These are phyloP conservation scores for Euphorbia celastroides DNA, from an alignment of 441 rosid species.

Conservation along the genomic window DNA sequence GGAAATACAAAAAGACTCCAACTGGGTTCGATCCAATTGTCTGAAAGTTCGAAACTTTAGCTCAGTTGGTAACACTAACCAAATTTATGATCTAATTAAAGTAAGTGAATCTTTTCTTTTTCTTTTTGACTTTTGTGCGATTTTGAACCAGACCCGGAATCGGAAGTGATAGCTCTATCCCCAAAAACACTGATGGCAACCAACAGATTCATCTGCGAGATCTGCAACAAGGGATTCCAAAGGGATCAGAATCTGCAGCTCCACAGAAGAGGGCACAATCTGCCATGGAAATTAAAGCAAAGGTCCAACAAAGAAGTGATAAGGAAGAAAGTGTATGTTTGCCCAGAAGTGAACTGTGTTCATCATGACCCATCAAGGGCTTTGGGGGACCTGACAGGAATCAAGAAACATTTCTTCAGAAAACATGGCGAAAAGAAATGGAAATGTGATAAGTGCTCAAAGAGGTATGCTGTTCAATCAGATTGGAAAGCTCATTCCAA, in stretches of 20 bases:
- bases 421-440: conserved; percentile 91
- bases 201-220: no score
- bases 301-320: conserved; percentile 52
- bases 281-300: conserved; percentile 87
- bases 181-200: conserved; percentile 79
- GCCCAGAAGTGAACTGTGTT: conserved; percentile 74
- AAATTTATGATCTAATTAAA: no score
- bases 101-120: no score
- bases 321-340: conserved; percentile 73
- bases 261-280: conserved; percentile 79
- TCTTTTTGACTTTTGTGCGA: not conserved
- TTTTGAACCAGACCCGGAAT: conserved; percentile 58
- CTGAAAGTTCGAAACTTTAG: not conserved
- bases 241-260: no score
- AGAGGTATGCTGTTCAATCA: conserved; percentile 77
- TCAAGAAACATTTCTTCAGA: conserved; percentile 76
- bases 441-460: no score
- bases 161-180: conserved; percentile 82
- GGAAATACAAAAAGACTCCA: no score
- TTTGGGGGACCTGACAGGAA: conserved; percentile 78
- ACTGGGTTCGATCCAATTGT: not conserved
- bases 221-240: no score
- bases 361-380: conserved; percentile 83
- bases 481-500: conserved; percentile 93
- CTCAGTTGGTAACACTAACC: not conserved